Percentiles rank a stretch among this genome's conserved stretches.
Conservation (phyloP, 2,329 filamentous ascomycete species). For the Clonostachys rosea region DNA sequence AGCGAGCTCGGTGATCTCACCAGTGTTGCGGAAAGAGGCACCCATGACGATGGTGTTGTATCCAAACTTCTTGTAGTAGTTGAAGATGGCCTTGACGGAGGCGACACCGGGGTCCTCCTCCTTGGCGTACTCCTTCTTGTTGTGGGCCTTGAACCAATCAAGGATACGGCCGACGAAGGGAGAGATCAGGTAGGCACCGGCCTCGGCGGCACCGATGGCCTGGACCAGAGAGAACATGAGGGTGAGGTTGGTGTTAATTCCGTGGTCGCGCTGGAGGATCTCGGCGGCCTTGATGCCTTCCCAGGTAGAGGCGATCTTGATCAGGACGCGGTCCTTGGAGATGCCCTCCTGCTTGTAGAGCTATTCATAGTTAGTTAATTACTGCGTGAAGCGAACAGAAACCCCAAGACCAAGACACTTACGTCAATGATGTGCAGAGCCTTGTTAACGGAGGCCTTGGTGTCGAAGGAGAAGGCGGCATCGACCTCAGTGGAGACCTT, state of each 20-base stretch:
- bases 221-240: slow-evolving; percentile 97
- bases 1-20: slow-evolving; percentile 97
- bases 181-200: slow-evolving; percentile 94
- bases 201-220: slow-evolving; percentile 94
- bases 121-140: slow-evolving; percentile 88
- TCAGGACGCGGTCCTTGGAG: slow-evolving; percentile 88
- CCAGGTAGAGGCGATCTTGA: slow-evolving; percentile 99
- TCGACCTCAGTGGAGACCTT: slow-evolving; percentile 99
- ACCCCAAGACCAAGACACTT: slow-evolving; percentile 22
- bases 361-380: slow-evolving; percentile 35
- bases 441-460: slow-evolving; percentile 87
- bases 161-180: slow-evolving; percentile 99
- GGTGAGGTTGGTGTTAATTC: slow-evolving; percentile 97
- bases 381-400: not conserved
- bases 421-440: slow-evolving; percentile 95
- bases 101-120: slow-evolving; percentile 94
- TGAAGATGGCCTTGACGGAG: slow-evolving; percentile 91
- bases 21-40: slow-evolving; percentile 92
- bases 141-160: slow-evolving; percentile 97
- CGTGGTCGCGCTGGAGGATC: slow-evolving; percentile 92
- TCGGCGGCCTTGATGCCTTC: slow-evolving; percentile 99
- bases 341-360: slow-evolving; percentile 93
- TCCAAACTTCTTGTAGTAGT: slow-evolving; percentile 99
- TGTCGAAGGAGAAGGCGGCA: slow-evolving; percentile 92
- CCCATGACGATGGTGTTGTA: slow-evolving; percentile 99